Base-by-base conservation (phyloP, 305 asterid species). In the Fraxinus xanthoxyloides region DNA sequence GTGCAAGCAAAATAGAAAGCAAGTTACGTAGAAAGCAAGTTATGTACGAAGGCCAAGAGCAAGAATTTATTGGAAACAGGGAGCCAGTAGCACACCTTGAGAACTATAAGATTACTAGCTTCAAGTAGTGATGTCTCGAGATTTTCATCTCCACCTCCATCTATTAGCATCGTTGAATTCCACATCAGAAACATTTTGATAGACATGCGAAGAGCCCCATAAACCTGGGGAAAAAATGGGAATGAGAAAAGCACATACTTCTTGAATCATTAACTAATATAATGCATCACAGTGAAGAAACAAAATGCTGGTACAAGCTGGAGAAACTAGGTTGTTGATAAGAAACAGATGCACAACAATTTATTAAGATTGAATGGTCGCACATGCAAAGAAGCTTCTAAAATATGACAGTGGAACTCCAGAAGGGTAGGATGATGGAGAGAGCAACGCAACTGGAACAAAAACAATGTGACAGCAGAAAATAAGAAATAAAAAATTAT, bases 131-230 rank as follows among this genome's bases (percentile, higher is more conserved):
- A 92, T 38, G 97, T 97, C 88, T 90, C 98, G 51, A 95, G 97
- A 88, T 93, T 92, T 90, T 89, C 94, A 90, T 97, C 98, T 79
- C 98, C 99, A 84, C 97, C 99, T 23, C 98, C 99, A 88, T 97
- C 99, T 87, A 97, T 97, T 84, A 90, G 80, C 97, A 97, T 90
- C 87, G 78, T 80, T 38, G 99, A 91, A 86, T 97, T 97, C 99
- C 97, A 95, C 99, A 97, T 97, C 88, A 97, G 82, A 84, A 95
- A 92, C 97, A 97, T 95, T 88, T 97, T 97, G 76, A 97, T 98
- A n/a, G 98, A 87, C 99, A 97, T 97, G 82, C 99, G 97, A 82
- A 97, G 98, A 78, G 99, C 99, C 82, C 99, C 99, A 88, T 88
- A 97, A 81, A 97, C 99, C 99, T 97, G 88, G 48, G 88, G 76